These are phyloP conservation scores for Persicaria tinctoria DNA, from an alignment of 148 eudicot genomes.

Conservation along the genomic window DNA sequence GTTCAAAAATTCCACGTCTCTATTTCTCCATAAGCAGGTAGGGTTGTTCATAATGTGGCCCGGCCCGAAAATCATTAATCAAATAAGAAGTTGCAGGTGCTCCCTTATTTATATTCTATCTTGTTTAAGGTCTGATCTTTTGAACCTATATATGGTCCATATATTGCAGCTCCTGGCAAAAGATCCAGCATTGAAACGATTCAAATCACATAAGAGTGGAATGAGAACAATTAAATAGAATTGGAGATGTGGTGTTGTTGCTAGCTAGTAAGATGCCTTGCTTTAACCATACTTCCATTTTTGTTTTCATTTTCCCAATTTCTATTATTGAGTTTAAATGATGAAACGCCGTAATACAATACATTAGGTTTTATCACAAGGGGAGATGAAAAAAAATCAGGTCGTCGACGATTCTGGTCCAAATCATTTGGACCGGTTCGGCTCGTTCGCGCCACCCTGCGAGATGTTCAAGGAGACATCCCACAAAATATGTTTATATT, in stretches of 20 bases:
- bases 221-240: slow-evolving; percentile 48
- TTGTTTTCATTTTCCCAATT: neutral
- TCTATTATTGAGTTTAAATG: neutral
- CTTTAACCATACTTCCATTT: neutral
- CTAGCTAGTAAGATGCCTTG: slow-evolving; percentile 58
- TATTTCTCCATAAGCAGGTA: no score
- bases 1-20: no score
- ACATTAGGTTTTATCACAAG: neutral
- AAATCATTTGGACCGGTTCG: no score
- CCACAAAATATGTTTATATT: no score
- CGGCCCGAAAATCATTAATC: no score
- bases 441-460: no score
- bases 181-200: slow-evolving; percentile 67
- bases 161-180: slow-evolving; percentile 67
- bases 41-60: no score
- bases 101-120: no score
- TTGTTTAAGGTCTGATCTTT: neutral
- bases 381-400: neutral
- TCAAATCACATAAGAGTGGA: slow-evolving; percentile 64
- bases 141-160: neutral
- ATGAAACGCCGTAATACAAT: neutral
- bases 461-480: no score
- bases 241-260: slow-evolving; percentile 80
- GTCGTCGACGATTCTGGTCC: no score
- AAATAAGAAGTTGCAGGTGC: no score